phyloP scores from a whole-genome alignment of 768 basidiomycete genomes.

The Boletus huronensis region DNA sequence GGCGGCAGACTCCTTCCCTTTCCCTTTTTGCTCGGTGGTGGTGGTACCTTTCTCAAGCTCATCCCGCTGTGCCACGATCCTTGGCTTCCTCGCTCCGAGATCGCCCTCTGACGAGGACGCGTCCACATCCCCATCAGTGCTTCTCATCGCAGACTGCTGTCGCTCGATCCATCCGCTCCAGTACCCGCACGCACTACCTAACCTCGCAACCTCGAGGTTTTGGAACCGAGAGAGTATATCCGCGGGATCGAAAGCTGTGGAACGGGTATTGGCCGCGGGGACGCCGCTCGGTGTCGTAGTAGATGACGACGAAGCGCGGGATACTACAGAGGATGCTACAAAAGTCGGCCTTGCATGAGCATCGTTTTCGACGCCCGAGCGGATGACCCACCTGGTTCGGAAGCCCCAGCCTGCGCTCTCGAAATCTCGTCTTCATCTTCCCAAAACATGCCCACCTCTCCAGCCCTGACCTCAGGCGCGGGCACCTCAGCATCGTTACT shows the following conservation, averaged over 20 bases:
- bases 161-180: slow-evolving; percentile 31
- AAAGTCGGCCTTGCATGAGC: not conserved
- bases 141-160: not conserved
- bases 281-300: not conserved
- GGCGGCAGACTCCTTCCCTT: slow-evolving; percentile 8
- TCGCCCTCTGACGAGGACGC: not conserved
- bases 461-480: not conserved
- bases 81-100: slow-evolving; percentile 5
- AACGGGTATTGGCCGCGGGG: not conserved
- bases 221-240: slow-evolving; percentile 30
- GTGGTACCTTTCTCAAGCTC: slow-evolving; percentile 10
- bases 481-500: not conserved
- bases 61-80: slow-evolving; percentile 9
- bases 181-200: slow-evolving; percentile 42
- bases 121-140: not conserved
- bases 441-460: slow-evolving; percentile 24
- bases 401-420: not conserved
- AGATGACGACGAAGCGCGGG: not conserved
- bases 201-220: slow-evolving; percentile 35
- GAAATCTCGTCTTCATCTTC: slow-evolving; percentile 25
- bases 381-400: slow-evolving; percentile 3
- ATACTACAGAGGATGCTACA: not conserved
- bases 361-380: not conserved
- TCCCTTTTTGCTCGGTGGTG: slow-evolving; percentile 12
- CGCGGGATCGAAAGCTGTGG: slow-evolving; percentile 5